Evolutionary conservation across 352 stramenopile species (phyloP).

Genomic region (Plasmopara halstedii): DNA sequence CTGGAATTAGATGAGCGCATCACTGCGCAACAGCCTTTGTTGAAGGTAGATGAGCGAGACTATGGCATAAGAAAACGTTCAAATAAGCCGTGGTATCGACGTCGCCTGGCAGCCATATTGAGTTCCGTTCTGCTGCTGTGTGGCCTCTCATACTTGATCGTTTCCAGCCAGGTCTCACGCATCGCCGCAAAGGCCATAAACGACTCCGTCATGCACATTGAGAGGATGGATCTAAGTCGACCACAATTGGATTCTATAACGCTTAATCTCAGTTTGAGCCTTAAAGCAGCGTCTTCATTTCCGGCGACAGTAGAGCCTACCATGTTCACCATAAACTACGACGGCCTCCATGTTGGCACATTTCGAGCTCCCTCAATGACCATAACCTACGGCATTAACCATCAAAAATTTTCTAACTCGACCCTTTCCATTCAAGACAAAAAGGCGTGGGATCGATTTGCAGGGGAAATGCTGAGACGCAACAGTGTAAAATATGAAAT

Average conservation of each 20-base stretch:
- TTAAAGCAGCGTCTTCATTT: slow-evolving; percentile 49
- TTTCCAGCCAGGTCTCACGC: slow-evolving; percentile 42
- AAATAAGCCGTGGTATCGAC: slow-evolving; percentile 19
- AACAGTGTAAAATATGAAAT: slow-evolving; percentile 42
- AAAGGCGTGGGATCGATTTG: slow-evolving; percentile 58
- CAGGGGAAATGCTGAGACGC: slow-evolving; percentile 52
- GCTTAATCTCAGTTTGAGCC: slow-evolving; percentile 42
- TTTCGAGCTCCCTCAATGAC: slow-evolving; percentile 45
- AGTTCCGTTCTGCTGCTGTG: slow-evolving; percentile 20
- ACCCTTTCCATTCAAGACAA: slow-evolving; percentile 49
- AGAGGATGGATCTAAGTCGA: slow-evolving; percentile 45
- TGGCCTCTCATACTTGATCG: slow-evolving; percentile 30
- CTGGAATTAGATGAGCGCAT: slow-evolving; percentile 20
- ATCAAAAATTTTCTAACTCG: slow-evolving; percentile 34
- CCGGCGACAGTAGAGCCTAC: slow-evolving; percentile 33
- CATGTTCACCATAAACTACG: slow-evolving; percentile 47
- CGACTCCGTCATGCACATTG: slow-evolving; percentile 50
- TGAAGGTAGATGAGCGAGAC: slow-evolving; percentile 13
- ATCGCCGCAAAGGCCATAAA: slow-evolving; percentile 53
- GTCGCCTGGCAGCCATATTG: slow-evolving; percentile 7
- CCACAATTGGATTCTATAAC: slow-evolving; percentile 24
- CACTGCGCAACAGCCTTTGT: slow-evolving; percentile 22
- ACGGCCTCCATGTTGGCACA: slow-evolving; percentile 25
- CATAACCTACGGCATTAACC: slow-evolving; percentile 44
- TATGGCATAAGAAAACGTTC: neutral